Evolutionary conservation across 1,139 yeast species (phyloP), one percentile per base, ranked within the genome.

Genomic region (Lodderomyces orthopsilosis): DNA sequence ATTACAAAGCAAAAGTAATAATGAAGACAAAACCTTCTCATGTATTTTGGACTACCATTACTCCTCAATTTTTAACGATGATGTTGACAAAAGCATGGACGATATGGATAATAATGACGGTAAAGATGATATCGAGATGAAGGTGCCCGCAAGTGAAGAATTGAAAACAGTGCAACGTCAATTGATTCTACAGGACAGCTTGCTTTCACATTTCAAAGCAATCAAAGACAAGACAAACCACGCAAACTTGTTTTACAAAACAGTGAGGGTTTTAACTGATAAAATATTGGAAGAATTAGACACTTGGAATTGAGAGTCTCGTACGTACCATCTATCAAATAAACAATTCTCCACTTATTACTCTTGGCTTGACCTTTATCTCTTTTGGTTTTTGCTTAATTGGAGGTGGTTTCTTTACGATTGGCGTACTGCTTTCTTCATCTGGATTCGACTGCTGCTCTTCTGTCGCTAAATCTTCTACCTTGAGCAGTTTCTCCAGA

Each of bases 301-400:
- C 18, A 47, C 37, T 39, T 42, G 45, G 43, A 7, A 35, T 21
- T 37, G 13, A 36, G 8, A 6, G 13, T 15, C 4, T 9, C 13
- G 6, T 23, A 21, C 13, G 18, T 18, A 18, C 15, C 18, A 13
- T 8, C 28, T 9, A 22, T 44, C 55, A 60, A 40, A 61, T 57
- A 47, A 61, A 61, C 17, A 69, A 52, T 40, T 70, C 74, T 2
- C 74, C 74, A 44, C 70, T 61, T 43, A 67, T 52, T 34, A 49
- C 55, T 17, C 68, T 51, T 6, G 68, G 68, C 40, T 59, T 60
- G 24, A 63, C 48, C 9, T 60, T 58, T 6, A 59, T 51, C 10
- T 58, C 54, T 35, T 57, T 58, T 8, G 68, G 70, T 42, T 66
- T 66, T 46, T 64, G 63, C 48, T 65, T 65, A 7, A 65, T 50